phyloP scores from a whole-genome alignment of 202 grass and related monocot genomes.

The Carex sylvatica region DNA sequence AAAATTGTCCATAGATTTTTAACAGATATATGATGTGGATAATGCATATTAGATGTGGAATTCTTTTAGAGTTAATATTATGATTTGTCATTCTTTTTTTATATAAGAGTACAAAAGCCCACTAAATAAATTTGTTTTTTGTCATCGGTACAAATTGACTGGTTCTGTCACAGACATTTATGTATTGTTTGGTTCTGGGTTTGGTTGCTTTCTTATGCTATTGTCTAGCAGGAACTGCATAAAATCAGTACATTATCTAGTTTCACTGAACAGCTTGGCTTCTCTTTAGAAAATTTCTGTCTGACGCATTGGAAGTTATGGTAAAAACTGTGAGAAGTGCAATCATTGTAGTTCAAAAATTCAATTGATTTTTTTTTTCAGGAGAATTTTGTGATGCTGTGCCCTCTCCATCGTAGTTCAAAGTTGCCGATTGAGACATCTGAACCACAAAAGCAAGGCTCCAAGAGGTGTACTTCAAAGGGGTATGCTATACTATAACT shows the following conservation, averaged over 20 bases:
- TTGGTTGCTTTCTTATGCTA: neutral
- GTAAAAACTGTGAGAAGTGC: neutral
- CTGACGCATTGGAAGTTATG: neutral
- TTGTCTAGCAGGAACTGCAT: neutral
- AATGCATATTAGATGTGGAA: neutral
- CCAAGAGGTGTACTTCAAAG: conserved; percentile 42
- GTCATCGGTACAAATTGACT: neutral
- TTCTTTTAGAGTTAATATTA: neutral
- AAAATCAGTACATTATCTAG: neutral
- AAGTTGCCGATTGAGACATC: conserved; percentile 56
- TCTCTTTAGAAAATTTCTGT: neutral
- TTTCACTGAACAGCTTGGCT: conserved; percentile 1
- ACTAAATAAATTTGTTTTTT: neutral
- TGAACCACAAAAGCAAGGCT: conserved; percentile 41
- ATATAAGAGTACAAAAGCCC: neutral
- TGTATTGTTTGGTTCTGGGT: neutral
- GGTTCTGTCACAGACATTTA: neutral
- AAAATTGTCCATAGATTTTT: neutral
- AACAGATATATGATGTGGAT: neutral
- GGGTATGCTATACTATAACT: conserved; percentile 34
- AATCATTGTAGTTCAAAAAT: neutral
- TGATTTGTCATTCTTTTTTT: neutral
- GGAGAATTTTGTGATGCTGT: conserved; percentile 98
- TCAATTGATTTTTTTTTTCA: conserved; percentile 25
- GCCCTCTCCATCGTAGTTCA: conserved; percentile 60